Evolutionary conservation across 2,329 filamentous ascomycete species (phyloP).

Genomic region (Pyrenochaeta sp.): DNA sequence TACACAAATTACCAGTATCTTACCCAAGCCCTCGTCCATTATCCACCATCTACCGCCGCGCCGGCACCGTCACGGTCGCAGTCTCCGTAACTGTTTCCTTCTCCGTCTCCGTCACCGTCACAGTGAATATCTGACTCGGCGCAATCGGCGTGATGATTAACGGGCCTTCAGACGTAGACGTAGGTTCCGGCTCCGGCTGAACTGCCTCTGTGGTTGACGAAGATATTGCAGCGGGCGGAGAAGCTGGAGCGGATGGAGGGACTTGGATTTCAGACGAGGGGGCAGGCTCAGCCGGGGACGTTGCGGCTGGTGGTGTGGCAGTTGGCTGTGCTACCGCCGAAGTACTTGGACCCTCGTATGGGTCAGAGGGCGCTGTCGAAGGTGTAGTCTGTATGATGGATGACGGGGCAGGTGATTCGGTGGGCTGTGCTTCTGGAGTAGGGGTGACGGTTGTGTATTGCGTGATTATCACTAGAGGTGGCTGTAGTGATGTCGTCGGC

Average conservation of each 20-base stretch:
- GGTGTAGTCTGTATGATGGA: not conserved
- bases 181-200: conserved; percentile 1
- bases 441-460: conserved; percentile 38
- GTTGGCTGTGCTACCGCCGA: not conserved
- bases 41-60: conserved; percentile 3
- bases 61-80: conserved; percentile 30
- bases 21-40: too few relatives aligned
- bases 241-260: conserved; percentile 2
- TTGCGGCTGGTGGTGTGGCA: not conserved
- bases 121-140: conserved; percentile 41
- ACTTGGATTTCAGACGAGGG: not conserved
- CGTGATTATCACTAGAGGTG: conserved; percentile 40
- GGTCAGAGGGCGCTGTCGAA: not conserved
- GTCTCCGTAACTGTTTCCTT: conserved; percentile 42
- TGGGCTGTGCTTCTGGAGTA: conserved; percentile 5
- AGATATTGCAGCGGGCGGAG: conserved; percentile 5
- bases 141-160: conserved; percentile 45
- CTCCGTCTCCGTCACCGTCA: conserved; percentile 42
- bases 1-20: too few relatives aligned
- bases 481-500: conserved; percentile 19
- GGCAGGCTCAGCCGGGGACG: conserved; percentile 1
- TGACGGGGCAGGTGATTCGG: conserved; percentile 5
- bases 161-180: conserved; percentile 29
- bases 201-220: conserved; percentile 1
- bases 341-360: not conserved